Evolutionary conservation across 352 stramenopile species (phyloP).

Genomic region (Phytophthora citricola): DNA sequence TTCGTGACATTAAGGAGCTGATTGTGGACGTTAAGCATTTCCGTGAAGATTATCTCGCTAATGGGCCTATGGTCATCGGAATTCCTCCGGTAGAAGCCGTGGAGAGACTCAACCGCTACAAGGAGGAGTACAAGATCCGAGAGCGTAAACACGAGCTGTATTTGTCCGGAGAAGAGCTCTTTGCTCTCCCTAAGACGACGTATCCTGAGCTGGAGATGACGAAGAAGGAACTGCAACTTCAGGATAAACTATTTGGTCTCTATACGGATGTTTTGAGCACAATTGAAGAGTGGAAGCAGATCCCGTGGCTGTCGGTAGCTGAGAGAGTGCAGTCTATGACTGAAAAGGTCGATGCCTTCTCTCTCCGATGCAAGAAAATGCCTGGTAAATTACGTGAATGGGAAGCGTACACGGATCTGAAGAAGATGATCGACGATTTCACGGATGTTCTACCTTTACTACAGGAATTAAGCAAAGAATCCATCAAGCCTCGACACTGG

Average conservation of each 20-base stretch:
- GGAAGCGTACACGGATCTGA: conserved; percentile 97
- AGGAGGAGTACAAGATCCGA: conserved; percentile 98
- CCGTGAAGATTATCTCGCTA: conserved; percentile 95
- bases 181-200: conserved; percentile 95
- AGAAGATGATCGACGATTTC: conserved; percentile 98
- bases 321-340: conserved; percentile 96
- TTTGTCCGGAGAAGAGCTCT: conserved; percentile 96
- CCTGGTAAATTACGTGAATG: conserved; percentile 96
- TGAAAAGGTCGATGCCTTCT: conserved; percentile 97
- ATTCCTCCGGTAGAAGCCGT: conserved; percentile 96
- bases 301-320: conserved; percentile 95
- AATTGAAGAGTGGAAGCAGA: conserved; percentile 97
- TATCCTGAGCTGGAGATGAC: conserved; percentile 97
- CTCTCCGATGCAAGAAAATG: conserved; percentile 97
- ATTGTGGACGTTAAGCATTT: conserved; percentile 97
- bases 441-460: conserved; percentile 96
- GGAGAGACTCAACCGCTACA: conserved; percentile 97
- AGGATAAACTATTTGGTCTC: conserved; percentile 95
- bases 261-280: conserved; percentile 98
- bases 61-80: conserved; percentile 97
- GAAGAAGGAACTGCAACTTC: conserved; percentile 97
- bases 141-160: conserved; percentile 98
- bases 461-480: conserved; percentile 97
- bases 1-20: conserved; percentile 97
- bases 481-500: conserved; percentile 97